phyloP scores from a whole-genome alignment of 2,329 filamentous ascomycete genomes.

The Emmonsiellopsis sp. region DNA sequence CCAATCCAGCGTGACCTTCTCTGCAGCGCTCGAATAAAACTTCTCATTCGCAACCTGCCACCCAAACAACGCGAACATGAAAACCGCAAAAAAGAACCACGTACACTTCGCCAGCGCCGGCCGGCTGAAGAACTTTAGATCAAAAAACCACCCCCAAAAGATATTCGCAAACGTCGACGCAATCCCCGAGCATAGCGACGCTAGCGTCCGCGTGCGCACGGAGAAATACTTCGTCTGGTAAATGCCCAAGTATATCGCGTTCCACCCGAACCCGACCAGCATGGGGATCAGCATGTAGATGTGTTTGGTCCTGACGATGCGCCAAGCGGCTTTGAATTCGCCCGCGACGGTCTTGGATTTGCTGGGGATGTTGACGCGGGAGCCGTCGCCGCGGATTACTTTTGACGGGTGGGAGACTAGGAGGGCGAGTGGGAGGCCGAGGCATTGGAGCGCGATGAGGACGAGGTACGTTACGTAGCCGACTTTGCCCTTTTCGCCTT shows the following conservation, averaged over 20 bases:
- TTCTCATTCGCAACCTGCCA: constrained; percentile 44
- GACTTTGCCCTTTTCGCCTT: constrained; percentile 35
- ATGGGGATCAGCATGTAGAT: constrained; percentile 42
- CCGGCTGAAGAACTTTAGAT: constrained; percentile 33
- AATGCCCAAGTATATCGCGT: constrained; percentile 41
- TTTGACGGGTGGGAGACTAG: constrained; percentile 37
- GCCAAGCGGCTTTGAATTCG: constrained; percentile 27
- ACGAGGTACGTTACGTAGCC: constrained; percentile 32
- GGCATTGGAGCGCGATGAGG: constrained; percentile 36
- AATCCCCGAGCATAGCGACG: constrained; percentile 35
- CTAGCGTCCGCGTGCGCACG: constrained; percentile 37
- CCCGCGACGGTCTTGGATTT: constrained; percentile 25
- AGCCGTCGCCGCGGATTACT: constrained; percentile 33
- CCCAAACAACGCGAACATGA: constrained; percentile 36
- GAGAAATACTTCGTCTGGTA: constrained; percentile 45
- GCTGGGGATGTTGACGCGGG: constrained; percentile 12
- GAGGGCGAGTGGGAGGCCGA: constrained; percentile 37
- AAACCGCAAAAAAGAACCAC: constrained; percentile 31
- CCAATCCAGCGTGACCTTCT: constrained; percentile 39
- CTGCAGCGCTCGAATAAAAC: constrained; percentile 30
- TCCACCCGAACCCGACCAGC: constrained; percentile 42
- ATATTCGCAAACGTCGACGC: constrained; percentile 38
- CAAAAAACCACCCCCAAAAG: constrained; percentile 44
- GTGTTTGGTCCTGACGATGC: constrained; percentile 32
- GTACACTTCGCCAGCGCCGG: constrained; percentile 35